Evolutionary conservation across 2,329 filamentous ascomycete genomes (phyloP).

Genomic region (Moelleriella libera): DNA sequence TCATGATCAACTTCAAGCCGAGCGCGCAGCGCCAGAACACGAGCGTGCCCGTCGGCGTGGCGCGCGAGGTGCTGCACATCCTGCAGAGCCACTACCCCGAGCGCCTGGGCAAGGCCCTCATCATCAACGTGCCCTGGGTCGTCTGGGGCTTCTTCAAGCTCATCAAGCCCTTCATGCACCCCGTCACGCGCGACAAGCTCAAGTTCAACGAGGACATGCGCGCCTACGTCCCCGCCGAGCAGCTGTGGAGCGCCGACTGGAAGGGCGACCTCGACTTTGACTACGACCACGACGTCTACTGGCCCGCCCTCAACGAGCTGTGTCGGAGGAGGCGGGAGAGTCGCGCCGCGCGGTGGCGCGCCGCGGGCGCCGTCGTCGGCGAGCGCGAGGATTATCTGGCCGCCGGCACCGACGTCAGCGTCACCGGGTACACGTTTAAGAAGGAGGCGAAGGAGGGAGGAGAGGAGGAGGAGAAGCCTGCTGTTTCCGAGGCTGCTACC

Average conservation of each 20-base stretch:
- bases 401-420: constrained; percentile 33
- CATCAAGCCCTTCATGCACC: constrained; percentile 93
- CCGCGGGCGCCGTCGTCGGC: constrained; percentile 66
- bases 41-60: constrained; percentile 58
- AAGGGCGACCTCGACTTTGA: constrained; percentile 76
- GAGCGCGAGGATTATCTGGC: constrained; percentile 81
- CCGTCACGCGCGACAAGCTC: constrained; percentile 83
- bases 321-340: constrained; percentile 51
- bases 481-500: background rate
- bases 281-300: constrained; percentile 81
- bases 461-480: background rate
- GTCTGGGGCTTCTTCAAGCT: constrained; percentile 92
- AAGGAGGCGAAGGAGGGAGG: background rate
- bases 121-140: constrained; percentile 85
- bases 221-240: constrained; percentile 64
- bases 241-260: constrained; percentile 64
- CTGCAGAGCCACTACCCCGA: constrained; percentile 95
- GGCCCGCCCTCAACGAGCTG: constrained; percentile 68
- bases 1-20: constrained; percentile 85
- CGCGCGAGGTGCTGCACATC: constrained; percentile 75
- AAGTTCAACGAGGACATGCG: constrained; percentile 92
- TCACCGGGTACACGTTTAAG: constrained; percentile 16
- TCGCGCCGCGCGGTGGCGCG: constrained; percentile 58
- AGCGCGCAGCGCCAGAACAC: constrained; percentile 61
- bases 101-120: constrained; percentile 72